Base-by-base conservation (phyloP, 768 basidiomycete genomes). In the Panaeolus papilionaceus region DNA sequence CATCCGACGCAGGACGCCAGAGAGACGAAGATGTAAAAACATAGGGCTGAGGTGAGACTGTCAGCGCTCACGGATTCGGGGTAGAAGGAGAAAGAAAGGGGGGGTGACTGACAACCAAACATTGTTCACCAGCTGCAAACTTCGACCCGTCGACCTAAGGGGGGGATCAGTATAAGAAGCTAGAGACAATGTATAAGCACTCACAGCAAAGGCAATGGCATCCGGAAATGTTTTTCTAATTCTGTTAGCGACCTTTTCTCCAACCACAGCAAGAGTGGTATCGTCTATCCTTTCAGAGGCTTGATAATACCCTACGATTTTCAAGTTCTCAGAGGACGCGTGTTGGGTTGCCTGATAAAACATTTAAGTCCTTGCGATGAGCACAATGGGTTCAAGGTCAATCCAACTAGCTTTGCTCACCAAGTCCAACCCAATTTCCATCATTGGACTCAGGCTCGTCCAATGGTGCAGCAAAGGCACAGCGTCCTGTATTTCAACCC, bases 391-490 rank as follows among this genome's bases (percentile, higher is more conserved):
- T 5, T 58, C 28, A 14, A 28, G 33, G 14, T 11, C 12, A 45
- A 12, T 16, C 12, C 26, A 33, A 64, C 16, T 12, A n/a, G 18
- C 7, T 47, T 20, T 37, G 79, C 88, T 71, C 70, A 92, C 92
- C 73, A 93, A 79, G 72, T 92, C 91, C 47, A 94, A 83, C 28
- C 92, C 93, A 68, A 93, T 89, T 75, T 94, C 92, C 90, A 93
- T 93, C 89, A 92, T 92, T 3, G 92, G 91, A 68, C 89, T 91
- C 64, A 95, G 82, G 71, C 85, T 89, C 7, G 92, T 93, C 93
- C 93, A 95, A 74, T 93, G 89, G 74, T 95, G 93, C 63, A 93
- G 84, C 40, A 95, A 82, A 16, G 94, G 94, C 44, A 95, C 81
- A 2, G 88, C 85, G 73, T 95, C 92, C 62, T 81, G 79, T 62